Percentiles rank a stretch among this genome's conserved stretches.
phyloP scores from a whole-genome alignment of 805 yeast genomes.

The Martiniozyma abietophila region DNA sequence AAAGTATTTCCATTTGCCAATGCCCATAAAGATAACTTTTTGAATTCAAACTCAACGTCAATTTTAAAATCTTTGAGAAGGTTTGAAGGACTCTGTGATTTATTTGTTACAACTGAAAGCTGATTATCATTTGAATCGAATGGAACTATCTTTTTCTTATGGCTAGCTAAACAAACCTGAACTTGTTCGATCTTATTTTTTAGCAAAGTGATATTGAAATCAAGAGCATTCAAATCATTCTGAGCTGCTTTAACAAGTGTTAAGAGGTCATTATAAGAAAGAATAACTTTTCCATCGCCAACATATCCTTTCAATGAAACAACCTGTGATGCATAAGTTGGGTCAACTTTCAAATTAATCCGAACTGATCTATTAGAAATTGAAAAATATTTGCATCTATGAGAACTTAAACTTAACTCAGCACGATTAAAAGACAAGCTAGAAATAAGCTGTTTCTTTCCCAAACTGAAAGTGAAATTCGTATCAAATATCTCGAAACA shows the following conservation, averaged over 20 bases:
- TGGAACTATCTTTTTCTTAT: too few relatives aligned
- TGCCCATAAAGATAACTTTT: conserved; percentile 2
- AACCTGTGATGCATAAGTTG: too few relatives aligned
- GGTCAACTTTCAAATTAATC: too few relatives aligned
- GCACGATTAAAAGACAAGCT: conserved; percentile 4
- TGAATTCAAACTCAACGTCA: not conserved
- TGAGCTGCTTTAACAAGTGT: conserved; percentile 5
- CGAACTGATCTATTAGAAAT: conserved; percentile 6
- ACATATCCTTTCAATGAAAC: not conserved
- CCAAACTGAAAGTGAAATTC: conserved; percentile 3
- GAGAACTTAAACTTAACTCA: conserved; percentile 8
- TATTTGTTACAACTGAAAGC: too few relatives aligned
- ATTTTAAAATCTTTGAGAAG: too few relatives aligned
- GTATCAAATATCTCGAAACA: conserved; percentile 7
- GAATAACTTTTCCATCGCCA: conserved; percentile 9
- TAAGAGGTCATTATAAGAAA: conserved; percentile 10
- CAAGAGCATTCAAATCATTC: conserved; percentile 2
- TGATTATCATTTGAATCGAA: too few relatives aligned
- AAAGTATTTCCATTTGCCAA: conserved; percentile 12
- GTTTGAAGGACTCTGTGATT: too few relatives aligned
- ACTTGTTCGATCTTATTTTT: not conserved
- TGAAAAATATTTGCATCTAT: not conserved
- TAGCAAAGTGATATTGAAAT: too few relatives aligned
- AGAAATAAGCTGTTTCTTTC: conserved; percentile 6
- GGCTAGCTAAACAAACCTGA: too few relatives aligned